Conservation (phyloP, 164 flowering plant species). For the Chimonanthus praecox region DNA sequence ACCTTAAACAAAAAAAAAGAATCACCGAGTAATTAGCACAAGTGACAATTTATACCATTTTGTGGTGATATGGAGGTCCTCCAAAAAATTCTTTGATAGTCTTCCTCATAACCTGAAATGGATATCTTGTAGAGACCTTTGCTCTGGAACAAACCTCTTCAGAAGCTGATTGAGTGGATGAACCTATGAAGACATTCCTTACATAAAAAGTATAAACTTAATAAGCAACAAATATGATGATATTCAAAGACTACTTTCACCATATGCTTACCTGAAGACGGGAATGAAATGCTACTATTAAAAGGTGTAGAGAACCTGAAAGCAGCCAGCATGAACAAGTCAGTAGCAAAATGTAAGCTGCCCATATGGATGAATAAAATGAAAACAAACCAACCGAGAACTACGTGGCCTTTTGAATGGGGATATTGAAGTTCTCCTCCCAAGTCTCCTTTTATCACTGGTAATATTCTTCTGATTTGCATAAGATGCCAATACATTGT, state of each 20-base stretch:
- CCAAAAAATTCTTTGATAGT: slow-evolving; percentile 62
- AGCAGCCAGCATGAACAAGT: slow-evolving; percentile 2
- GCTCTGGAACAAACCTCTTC: slow-evolving; percentile 32
- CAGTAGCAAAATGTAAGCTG: not conserved
- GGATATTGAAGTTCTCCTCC: slow-evolving; percentile 43
- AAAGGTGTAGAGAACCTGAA: slow-evolving; percentile 60
- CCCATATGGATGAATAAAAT: not conserved
- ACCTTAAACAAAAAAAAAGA: not conserved
- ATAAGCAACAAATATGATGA: not conserved
- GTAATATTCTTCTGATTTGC: slow-evolving; percentile 19
- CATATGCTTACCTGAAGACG: slow-evolving; percentile 42
- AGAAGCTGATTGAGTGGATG: slow-evolving; percentile 24
- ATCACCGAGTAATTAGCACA: not conserved
- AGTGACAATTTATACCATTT: slow-evolving; percentile 33
- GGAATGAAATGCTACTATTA: slow-evolving; percentile 21
- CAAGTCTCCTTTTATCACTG: slow-evolving; percentile 41
- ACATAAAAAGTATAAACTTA: slow-evolving; percentile 11
- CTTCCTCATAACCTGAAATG: slow-evolving; percentile 41
- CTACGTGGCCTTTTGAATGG: slow-evolving; percentile 89
- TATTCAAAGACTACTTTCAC: not conserved
- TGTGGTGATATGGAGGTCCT: slow-evolving; percentile 33
- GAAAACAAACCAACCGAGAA: slow-evolving; percentile 29
- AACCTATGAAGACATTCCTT: slow-evolving; percentile 31
- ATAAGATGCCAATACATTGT: slow-evolving; percentile 20
- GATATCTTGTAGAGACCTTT: slow-evolving; percentile 54